Base-by-base conservation (phyloP, 495 filamentous ascomycete species). In the Penicillium silybi region DNA sequence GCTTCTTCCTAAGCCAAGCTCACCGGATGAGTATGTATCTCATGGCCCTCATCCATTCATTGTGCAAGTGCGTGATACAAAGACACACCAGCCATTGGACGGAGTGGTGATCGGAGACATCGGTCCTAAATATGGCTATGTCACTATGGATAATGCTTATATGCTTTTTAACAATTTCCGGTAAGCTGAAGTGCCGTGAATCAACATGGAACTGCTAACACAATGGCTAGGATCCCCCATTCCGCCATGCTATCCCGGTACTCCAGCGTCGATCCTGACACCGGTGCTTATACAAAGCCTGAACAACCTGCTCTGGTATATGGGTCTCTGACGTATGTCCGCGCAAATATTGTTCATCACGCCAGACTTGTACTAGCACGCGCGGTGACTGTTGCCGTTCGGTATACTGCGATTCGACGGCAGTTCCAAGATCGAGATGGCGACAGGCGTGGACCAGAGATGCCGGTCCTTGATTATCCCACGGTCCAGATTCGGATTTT, bases 21-120 rank as follows among this genome's bases (percentile, higher is more conserved):
- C 49, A 3, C 42, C 42, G 1, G 55, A 46, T 15, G 4, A 59
- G 25, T 72, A 63, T 37, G 57, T 68, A 18, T 67, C 59, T 13
- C 62, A 74, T 54, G 76, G 76, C 2, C 70, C 70, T 4, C 76
- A 80, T 61, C 65, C 71, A 3, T 80, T 80, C 47, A 66, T 80
- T 52, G 69, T 78, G 3, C 75, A 72, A 43, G 72, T 79, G 16
- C 66, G 76, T 4, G 69, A 77, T 50, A 60, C 69, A 59, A 61
- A 70, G 39, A 75, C 69, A 0, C 71, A 75, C 43, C 59, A 67
- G 40, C 70, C 73, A 0, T 46, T 76, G 6, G 40, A 65, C 7
- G 76, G 74, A 1, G 67, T 80, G 20, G 66, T 71, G 1, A 66
- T 78, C 23, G 76, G 76, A 26, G 76, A 80, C 48, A 76, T 80